Evolutionary conservation across 306 rosid genomes (phyloP), one percentile per base, ranked within the genome.

Genomic region (Prosopis cineraria): DNA sequence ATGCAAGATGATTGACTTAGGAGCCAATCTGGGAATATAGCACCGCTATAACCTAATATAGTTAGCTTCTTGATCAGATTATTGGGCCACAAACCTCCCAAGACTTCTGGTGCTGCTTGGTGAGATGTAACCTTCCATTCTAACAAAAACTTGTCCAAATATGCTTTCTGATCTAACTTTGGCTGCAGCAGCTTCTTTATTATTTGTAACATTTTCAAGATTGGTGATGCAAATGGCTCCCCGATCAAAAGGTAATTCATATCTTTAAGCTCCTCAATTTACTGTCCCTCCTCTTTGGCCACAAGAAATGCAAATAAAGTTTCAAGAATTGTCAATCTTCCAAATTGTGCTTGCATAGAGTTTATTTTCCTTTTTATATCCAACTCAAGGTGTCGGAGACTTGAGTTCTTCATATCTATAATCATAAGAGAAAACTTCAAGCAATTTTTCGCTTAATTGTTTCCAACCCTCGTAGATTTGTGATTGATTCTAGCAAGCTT

Each of bases 21-120:
- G 0, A 83, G 14, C 83, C 74, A 68, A 37, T 13, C 20, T 43
- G 83, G 79, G 27, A 82, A 73, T 10, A 2, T 27, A 4, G 19
- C 22, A 20, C 82, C 77, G 0, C n/a, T n/a, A n/a, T n/a, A n/a
- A n/a, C n/a, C n/a, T n/a, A n/a, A n/a, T n/a, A n/a, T n/a, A n/a
- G n/a, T 37, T 33, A 77, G 3, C 65, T 79, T 67, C n/a, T 44
- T 72, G 27, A 60, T 30, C 27, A 40, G 7, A 43, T 1, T 10
- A 16, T 71, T 50, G 33, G 76, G 77, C 48, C 17, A 0, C 27
- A 79, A 53, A 6, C 22, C 30, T 7, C 62, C 37, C 40, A 82
- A 56, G 25, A 60, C 59, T 13, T 59, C 36, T 59, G 12, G 36
- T 11, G 19, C 62, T n/a, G 60, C 7, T 34, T 6, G 17, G 33